Evolutionary conservation across 768 basidiomycete species (phyloP).

Genomic region (Paxillus rubicundulus): DNA sequence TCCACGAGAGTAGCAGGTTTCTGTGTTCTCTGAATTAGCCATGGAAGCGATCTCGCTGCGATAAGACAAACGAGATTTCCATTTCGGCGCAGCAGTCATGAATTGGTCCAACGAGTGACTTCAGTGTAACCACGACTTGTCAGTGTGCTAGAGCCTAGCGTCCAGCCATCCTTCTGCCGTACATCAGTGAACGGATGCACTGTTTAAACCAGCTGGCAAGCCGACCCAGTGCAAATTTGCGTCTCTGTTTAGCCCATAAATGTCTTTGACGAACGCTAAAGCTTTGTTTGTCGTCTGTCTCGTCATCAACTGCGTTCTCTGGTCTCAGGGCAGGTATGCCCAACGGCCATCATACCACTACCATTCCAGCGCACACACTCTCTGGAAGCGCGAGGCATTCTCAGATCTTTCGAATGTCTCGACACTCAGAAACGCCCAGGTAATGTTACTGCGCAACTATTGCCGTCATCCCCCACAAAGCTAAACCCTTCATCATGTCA

Average conservation of each 20-base stretch:
- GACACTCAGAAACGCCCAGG: conserved; percentile 7
- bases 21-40: too few species aligned
- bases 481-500: conserved; percentile 24
- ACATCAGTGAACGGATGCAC: not conserved
- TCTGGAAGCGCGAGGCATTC: conserved; percentile 11
- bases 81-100: too few species aligned
- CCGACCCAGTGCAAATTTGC: not conserved
- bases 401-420: not conserved
- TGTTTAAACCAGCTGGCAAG: not conserved
- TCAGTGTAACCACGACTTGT: too few species aligned
- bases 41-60: too few species aligned
- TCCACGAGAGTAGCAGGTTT: too few species aligned
- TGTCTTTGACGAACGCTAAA: conserved; percentile 46
- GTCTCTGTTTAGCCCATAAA: not conserved
- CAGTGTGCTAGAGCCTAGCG: too few species aligned
- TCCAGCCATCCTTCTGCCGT: too few species aligned
- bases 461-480: not conserved
- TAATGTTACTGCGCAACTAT: not conserved
- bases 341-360: conserved; percentile 17
- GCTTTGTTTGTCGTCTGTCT: conserved; percentile 52
- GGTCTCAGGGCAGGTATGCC: conserved; percentile 59
- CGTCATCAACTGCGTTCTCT: conserved; percentile 58
- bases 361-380: not conserved
- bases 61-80: too few species aligned
- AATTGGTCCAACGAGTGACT: too few species aligned